Percentiles rank a stretch among this genome's conserved stretches.
Evolutionary conservation across 495 filamentous ascomycete species (phyloP).

Genomic region (Cladorrhinum samala): DNA sequence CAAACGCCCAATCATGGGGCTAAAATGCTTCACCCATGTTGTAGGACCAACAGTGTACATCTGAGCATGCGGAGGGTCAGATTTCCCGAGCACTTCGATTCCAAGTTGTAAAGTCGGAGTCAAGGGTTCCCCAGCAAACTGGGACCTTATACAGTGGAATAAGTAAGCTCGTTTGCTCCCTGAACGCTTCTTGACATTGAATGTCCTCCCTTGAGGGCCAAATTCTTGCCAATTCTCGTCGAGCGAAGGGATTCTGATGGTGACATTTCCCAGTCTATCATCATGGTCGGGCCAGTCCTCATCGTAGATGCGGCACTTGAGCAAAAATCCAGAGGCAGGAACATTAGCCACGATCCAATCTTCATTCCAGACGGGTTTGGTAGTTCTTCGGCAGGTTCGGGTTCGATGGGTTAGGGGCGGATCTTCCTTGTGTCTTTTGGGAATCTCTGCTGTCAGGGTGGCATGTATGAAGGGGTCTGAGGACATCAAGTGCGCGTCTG

Average conservation of each 20-base stretch:
- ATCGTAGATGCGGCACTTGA: constrained; percentile 80
- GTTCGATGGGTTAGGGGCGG: constrained; percentile 67
- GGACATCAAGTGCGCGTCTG: constrained; percentile 67
- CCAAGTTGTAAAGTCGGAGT: constrained; percentile 56
- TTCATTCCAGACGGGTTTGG: constrained; percentile 72
- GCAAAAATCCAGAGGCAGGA: constrained; percentile 64
- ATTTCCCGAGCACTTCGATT: constrained; percentile 67
- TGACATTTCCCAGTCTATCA: constrained; percentile 79
- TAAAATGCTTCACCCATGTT: constrained; percentile 77
- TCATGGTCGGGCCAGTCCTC: constrained; percentile 85
- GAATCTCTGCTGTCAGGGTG: constrained; percentile 55
- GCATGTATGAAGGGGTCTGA: constrained; percentile 81
- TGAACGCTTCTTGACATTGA: constrained; percentile 72
- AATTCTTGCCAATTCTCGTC: constrained; percentile 63
- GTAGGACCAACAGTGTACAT: constrained; percentile 73
- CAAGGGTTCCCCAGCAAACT: constrained; percentile 51
- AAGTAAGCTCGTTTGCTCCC: constrained; percentile 82
- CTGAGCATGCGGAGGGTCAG: constrained; percentile 65
- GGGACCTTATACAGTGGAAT: constrained; percentile 53
- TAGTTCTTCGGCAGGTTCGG: constrained; percentile 61
- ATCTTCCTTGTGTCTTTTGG: constrained; percentile 72
- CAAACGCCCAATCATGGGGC: constrained; percentile 80
- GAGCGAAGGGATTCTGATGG: constrained; percentile 53
- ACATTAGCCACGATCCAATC: constrained; percentile 87
- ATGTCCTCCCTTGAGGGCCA: constrained; percentile 48